phyloP scores from a whole-genome alignment of 163 green algal genomes.

The Scenedesmus sp. region DNA sequence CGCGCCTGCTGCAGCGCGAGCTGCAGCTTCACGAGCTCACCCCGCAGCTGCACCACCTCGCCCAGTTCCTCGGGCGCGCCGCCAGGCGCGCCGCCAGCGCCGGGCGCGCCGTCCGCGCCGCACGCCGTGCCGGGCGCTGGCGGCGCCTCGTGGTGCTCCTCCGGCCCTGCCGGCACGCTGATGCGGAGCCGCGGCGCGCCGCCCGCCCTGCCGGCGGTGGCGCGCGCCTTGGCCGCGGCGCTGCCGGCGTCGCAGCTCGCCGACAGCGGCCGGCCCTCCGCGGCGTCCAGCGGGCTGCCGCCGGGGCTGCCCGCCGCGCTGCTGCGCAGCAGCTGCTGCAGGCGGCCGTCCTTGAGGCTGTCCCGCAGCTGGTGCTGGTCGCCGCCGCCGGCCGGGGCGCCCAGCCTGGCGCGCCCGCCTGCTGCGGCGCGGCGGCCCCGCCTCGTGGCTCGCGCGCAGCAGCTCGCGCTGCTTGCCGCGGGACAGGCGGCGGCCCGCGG shows the following conservation, averaged over 20 bases:
- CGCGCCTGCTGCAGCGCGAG: slow-evolving; percentile 21
- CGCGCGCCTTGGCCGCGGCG: background rate
- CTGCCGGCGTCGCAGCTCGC: slow-evolving; percentile 7
- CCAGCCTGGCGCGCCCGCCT: background rate
- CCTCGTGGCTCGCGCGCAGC: background rate
- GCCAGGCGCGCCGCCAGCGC: background rate
- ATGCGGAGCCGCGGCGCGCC: too few relatives aligned
- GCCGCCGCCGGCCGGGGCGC: background rate
- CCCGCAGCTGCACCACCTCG: slow-evolving; percentile 22
- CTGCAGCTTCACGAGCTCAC: slow-evolving; percentile 21
- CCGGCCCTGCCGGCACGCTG: background rate
- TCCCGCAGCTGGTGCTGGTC: slow-evolving; percentile 42
- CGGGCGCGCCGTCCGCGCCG: background rate
- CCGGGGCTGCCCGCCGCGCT: too few relatives aligned
- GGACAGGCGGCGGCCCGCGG: background rate
- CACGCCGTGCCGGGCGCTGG: background rate
- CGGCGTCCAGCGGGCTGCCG: background rate
- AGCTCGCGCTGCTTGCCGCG: slow-evolving; percentile 1
- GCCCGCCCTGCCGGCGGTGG: too few relatives aligned
- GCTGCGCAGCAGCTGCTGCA: slow-evolving; percentile 20
- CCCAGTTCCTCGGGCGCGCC: too few relatives aligned
- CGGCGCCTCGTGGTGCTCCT: background rate
- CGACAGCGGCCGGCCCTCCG: background rate
- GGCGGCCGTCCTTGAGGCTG: slow-evolving; percentile 5
- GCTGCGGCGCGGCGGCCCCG: background rate